These are phyloP conservation scores for Candida neerlandica DNA, from an alignment of 1,139 yeast species.

Conservation along the genomic window DNA sequence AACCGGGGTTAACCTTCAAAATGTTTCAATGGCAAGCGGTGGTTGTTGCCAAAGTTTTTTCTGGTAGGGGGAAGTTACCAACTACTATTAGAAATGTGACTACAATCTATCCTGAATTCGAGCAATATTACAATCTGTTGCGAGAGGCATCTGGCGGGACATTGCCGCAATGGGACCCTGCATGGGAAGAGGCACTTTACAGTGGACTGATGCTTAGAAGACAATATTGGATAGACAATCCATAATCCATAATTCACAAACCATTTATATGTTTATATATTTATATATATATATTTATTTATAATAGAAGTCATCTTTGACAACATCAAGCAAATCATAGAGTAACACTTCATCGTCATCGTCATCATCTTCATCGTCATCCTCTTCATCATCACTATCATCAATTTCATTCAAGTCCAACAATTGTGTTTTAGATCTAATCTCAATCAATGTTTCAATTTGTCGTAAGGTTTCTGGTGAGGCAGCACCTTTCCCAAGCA, in stretches of 20 bases:
- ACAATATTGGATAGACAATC: constrained; percentile 10
- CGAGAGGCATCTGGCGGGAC: constrained; percentile 24
- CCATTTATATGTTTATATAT: not conserved
- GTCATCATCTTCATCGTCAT: constrained; percentile 42
- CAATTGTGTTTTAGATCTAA: constrained; percentile 69
- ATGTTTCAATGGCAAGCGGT: constrained; percentile 49
- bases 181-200: constrained; percentile 23
- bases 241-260: not conserved
- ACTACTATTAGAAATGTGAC: constrained; percentile 25
- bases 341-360: constrained; percentile 49
- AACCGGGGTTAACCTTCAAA: constrained; percentile 41
- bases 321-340: constrained; percentile 14
- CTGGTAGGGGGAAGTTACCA: constrained; percentile 37
- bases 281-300: constrained; percentile 16
- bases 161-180: constrained; percentile 25
- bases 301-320: constrained; percentile 49
- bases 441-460: constrained; percentile 55
- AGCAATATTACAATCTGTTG: constrained; percentile 25
- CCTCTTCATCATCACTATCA: constrained; percentile 34
- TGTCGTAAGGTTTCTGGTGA: constrained; percentile 65
- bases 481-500: constrained; percentile 43
- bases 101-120: constrained; percentile 25
- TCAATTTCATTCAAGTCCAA: constrained; percentile 41
- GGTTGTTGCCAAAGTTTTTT: constrained; percentile 33
- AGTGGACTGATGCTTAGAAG: constrained; percentile 23